Evolutionary conservation across 805 yeast species (phyloP), one percentile per base, ranked within the genome.

Genomic region (Ogataea degrootiae): DNA sequence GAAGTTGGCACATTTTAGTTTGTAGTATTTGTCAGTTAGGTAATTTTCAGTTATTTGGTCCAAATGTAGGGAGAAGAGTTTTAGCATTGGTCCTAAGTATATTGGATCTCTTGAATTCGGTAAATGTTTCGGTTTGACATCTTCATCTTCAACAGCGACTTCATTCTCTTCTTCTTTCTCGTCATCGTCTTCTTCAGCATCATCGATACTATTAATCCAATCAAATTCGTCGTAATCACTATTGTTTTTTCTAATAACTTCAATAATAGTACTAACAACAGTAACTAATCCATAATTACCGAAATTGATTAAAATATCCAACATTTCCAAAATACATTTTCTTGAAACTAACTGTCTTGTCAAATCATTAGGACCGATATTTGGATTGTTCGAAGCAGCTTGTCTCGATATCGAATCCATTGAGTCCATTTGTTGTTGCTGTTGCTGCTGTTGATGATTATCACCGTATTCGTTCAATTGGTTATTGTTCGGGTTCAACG

Each of bases 311-410:
- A 94, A 87, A 34, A 88, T 81, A 26, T 83, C 72, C 37, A 92
- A 82, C 65, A 94, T 75, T 52, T 76, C 77, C 45, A 76, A 69
- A 54, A 90, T 75, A 50, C 87, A 77, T 41, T 75, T 72, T 33
- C 79, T 79, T 2, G 94, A 84, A 5, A 91, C 97, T 37, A 94
- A 73, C 62, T 89, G 92, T 54, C 99, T 75, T 0, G 98, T 90
- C 33, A 94, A 74, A 60, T 88, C 96, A 60, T 94, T 94, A 1
- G 99, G 98, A 2, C 99, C 99, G 44, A 94, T 87, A 33, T 92
- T 87, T 2, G 96, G 86, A 48, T 87, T 91, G 19, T 55, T 49
- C 34, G 55, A 53, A 5, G 54, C 47, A 39, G 26, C 35, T 9
- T 34, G 14, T 2, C n/a, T 19, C 9, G 31, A 26, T 26, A 26